Evolutionary conservation across 257 asterid species (phyloP), one percentile per base, ranked within the genome.

Genomic region (Thymus mandschuricus): DNA sequence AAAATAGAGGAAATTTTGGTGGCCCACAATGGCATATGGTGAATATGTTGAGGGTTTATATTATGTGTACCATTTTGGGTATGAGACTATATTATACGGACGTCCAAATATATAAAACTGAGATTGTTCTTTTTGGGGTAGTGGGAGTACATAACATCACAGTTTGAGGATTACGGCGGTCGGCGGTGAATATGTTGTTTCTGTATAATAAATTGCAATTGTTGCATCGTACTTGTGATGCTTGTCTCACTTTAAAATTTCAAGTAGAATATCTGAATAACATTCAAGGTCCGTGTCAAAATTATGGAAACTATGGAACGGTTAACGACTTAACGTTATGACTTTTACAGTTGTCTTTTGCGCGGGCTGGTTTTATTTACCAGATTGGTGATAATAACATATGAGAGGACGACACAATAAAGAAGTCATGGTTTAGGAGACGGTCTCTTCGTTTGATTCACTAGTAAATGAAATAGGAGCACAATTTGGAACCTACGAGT

Each of bases 191-290:
- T 28, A 69, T 57, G n/a, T 44, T 0, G 9, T 31, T 57, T 38
- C 41, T 13, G 21, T 28, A 56, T 52, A 10, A 27, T 72, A 40
- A 27, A 52, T 50, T 15, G 49, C 5, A 40, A 40, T 71, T 30
- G 64, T 21, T 49, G 29, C 40, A 35, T 40, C 34, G 67, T 69
- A 44, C 10, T 30, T 55, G 29, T 8, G 65, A 38, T 71, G 73
- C 65, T 61, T 49, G 49, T 61, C 33, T 68, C 40, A 46, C 65
- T 55, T 48, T 45, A 55, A 34, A 30, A 30, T 73, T 57, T 56
- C 13, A 12, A n/a, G n/a, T 45, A 44, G 55, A 52, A 12, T 64
- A 45, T 41, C 46, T 21, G 34, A 64, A 8, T 46, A 41, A 12
- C 31, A 48, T 38, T 35, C 12, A 9, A 46, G 46, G 27, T 54